A percentile compares a stretch with the other conserved stretches of the same genome.
Evolutionary conservation across 306 rosid species (phyloP).

Genomic region (Pachyrhizus erosus): DNA sequence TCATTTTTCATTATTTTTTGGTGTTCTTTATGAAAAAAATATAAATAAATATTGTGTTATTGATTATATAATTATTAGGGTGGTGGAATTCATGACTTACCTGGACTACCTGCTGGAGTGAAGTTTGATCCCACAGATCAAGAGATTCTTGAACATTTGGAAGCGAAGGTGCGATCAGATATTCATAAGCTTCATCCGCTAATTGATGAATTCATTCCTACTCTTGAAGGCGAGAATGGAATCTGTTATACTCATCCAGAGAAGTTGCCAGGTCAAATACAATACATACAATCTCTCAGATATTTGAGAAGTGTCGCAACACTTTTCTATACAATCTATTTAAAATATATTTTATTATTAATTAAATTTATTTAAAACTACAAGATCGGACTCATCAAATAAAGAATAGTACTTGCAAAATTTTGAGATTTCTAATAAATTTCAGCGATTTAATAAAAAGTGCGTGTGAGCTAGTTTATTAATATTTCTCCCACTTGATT

Average conservation of each 20-base stretch:
- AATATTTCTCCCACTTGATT: neutral
- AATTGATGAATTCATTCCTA: constrained; percentile 78
- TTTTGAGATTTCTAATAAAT: too few relatives aligned
- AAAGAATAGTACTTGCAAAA: too few relatives aligned
- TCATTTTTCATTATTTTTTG: neutral
- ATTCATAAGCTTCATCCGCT: constrained; percentile 70
- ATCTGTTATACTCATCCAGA: constrained; percentile 84
- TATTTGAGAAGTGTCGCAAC: neutral
- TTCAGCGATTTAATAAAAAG: too few relatives aligned
- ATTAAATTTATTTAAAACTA: too few relatives aligned
- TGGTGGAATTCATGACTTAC: constrained; percentile 67
- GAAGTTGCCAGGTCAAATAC: constrained; percentile 65
- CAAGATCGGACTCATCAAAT: too few relatives aligned
- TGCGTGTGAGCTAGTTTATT: too few relatives aligned
- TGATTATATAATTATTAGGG: constrained; percentile 24
- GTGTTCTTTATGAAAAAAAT: neutral
- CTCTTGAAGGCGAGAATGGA: constrained; percentile 78
- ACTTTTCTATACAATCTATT: too few relatives aligned
- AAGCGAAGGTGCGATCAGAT: constrained; percentile 71
- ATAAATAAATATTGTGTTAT: neutral
- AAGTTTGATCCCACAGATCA: constrained; percentile 88
- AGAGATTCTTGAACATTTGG: constrained; percentile 76
- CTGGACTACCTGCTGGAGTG: constrained; percentile 82
- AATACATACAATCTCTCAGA: neutral
- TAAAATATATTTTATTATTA: too few relatives aligned